A percentile compares a stretch with the other conserved stretches of the same genome.
Evolutionary conservation across 2,329 filamentous ascomycete genomes (phyloP).

Genomic region (Fusarium multiceps): DNA sequence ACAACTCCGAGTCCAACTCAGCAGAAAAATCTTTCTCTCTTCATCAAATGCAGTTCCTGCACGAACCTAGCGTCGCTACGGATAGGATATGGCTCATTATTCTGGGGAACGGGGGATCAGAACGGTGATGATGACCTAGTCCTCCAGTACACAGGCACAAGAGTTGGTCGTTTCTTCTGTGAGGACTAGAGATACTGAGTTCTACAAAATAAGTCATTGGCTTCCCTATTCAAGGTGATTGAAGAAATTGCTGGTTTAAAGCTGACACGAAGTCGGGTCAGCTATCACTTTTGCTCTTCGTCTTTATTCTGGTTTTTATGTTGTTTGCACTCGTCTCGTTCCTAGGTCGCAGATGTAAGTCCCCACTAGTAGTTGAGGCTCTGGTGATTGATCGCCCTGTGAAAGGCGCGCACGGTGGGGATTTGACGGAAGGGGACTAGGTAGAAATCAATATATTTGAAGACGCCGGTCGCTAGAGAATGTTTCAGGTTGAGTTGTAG

Average conservation of each 20-base stretch:
- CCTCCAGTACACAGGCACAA: neutral
- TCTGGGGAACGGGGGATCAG: neutral
- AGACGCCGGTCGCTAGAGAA: neutral
- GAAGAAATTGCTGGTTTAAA: fast-evolving
- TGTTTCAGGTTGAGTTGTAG: neutral
- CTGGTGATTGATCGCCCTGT: neutral
- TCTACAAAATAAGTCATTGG: neutral
- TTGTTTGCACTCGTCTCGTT: neutral
- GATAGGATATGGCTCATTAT: neutral
- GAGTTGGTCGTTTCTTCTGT: neutral
- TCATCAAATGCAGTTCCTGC: neutral
- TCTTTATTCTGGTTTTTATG: neutral
- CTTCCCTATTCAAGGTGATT: neutral
- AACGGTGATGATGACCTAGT: neutral
- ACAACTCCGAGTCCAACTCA: neutral
- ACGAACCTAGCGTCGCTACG: neutral
- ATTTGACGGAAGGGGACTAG: neutral
- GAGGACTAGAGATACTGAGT: neutral
- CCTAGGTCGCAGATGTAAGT: neutral
- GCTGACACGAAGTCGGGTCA: neutral
- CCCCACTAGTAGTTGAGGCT: neutral
- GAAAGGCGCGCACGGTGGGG: conserved; percentile 16
- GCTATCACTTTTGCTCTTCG: neutral
- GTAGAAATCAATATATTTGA: neutral
- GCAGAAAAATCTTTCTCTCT: neutral